phyloP scores from a whole-genome alignment of 106 monocot species.

The Amphibolis antarctica region DNA sequence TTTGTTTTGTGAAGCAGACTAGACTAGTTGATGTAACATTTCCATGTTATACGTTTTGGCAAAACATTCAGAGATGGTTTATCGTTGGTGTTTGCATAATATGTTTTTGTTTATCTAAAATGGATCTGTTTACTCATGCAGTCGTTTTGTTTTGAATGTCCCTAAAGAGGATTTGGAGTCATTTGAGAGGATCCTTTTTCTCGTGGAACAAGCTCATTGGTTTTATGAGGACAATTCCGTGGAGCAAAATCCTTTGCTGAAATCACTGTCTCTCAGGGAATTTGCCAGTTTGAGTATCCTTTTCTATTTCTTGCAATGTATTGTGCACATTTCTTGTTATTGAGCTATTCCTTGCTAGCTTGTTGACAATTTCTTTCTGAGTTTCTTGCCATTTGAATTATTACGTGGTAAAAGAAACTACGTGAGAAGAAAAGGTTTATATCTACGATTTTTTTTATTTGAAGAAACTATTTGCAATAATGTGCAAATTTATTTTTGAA shows the following conservation, averaged over 20 bases:
- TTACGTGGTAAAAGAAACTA: too few species aligned
- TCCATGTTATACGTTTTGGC: background rate
- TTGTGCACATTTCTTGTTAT: background rate
- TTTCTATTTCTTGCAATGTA: background rate
- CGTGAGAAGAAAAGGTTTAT: too few species aligned
- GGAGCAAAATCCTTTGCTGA: conserved; percentile 83
- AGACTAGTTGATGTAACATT: background rate
- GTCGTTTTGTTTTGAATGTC: conserved; percentile 90
- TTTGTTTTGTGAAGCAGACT: too few species aligned
- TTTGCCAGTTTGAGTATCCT: conserved; percentile 85
- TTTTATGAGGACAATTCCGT: conserved; percentile 98
- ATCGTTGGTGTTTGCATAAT: background rate
- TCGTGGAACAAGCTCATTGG: conserved; percentile 97
- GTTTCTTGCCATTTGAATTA: too few species aligned
- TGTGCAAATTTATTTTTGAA: too few species aligned
- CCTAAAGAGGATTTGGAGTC: conserved; percentile 95
- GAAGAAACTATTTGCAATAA: too few species aligned
- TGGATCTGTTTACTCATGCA: conserved; percentile 18
- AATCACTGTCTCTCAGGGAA: conserved; percentile 88
- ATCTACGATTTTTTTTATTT: too few species aligned
- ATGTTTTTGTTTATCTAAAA: background rate
- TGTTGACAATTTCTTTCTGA: too few species aligned
- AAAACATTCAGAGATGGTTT: background rate
- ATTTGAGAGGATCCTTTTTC: conserved; percentile 93
- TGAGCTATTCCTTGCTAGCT: too few species aligned